These are phyloP conservation scores for Cavenderia fasciculata DNA, from an alignment of 78 protist species.

Conservation along the genomic window DNA sequence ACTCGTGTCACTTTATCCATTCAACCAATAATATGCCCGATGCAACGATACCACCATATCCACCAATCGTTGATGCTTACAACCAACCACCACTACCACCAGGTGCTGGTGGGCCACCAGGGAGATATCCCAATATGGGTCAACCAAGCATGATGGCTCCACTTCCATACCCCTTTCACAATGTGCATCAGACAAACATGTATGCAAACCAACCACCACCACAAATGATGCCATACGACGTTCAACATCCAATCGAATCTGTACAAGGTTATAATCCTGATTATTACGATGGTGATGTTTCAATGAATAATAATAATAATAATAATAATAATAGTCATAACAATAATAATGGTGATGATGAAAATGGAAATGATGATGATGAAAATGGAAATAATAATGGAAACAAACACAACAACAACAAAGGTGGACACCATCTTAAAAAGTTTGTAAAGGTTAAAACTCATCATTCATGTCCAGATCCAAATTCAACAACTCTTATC, in stretches of 20 bases:
- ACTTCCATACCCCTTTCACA: no score
- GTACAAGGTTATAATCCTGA: neutral
- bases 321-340: neutral
- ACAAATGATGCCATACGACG: no score
- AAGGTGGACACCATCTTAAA: neutral
- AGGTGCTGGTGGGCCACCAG: neutral
- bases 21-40: neutral
- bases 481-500: slow-evolving; percentile 25
- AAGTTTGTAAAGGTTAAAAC: neutral
- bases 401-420: neutral
- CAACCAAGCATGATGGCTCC: neutral
- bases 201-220: no score
- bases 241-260: no score
- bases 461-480: slow-evolving; percentile 37
- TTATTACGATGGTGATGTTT: neutral
- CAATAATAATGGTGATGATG: neutral
- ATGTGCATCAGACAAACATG: no score
- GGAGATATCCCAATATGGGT: neutral
- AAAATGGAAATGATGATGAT: neutral
- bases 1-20: neutral
- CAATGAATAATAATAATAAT: neutral
- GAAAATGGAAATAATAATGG: neutral
- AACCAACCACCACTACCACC: neutral
- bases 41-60: neutral
- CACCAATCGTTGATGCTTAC: neutral